Base-by-base conservation (phyloP, 257 asterid species). In the Solanum paucissectum region DNA sequence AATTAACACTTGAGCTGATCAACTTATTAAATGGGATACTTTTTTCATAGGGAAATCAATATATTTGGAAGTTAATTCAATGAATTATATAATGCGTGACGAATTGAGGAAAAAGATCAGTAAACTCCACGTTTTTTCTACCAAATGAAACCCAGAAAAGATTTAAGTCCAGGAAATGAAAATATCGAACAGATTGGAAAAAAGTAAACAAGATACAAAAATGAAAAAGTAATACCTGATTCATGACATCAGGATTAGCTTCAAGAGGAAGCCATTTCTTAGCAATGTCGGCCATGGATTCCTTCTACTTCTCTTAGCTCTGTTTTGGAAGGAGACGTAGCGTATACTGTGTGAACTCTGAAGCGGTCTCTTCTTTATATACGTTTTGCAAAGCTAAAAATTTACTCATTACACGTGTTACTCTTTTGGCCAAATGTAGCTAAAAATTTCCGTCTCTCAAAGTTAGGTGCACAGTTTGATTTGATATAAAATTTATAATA, bases 181-280 rank as follows among this genome's bases (percentile, higher is more conserved):
- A 58, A 58, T 58, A 38, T 23, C 10, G 49, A 75, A 38, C 34
- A 75, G 83, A 75, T 38, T 23, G 32, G 29, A 27, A 37, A 74
- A 20, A 37, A 12, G 52, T 21, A 12, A 75, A 37, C 38, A 79
- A 38, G 25, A 68, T 4, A 18, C n/a, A 62, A 73, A 5, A 3
- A 40, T 12, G 9, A 52, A 42, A 29, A 66, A 73, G 42, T 72
- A 18, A 18, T 68, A 96, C 99, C 99, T 96, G 99, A 91, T 96
- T 96, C 98, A 94, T 96, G 69, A 95, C 93, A 87, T 96, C 99
- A 12, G 98, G 99, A 86, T 95, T 96, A 77, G 99, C 98, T 93
- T 96, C 99, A 66, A 96, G 98, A 88, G 99, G 99, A 91, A 96
- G 98, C 98, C 99, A 96, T 91, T 91, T 93, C 92, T 95, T 96